phyloP scores from a whole-genome alignment of 805 yeast genomes.

The Sugiyamaella valdiviana region DNA sequence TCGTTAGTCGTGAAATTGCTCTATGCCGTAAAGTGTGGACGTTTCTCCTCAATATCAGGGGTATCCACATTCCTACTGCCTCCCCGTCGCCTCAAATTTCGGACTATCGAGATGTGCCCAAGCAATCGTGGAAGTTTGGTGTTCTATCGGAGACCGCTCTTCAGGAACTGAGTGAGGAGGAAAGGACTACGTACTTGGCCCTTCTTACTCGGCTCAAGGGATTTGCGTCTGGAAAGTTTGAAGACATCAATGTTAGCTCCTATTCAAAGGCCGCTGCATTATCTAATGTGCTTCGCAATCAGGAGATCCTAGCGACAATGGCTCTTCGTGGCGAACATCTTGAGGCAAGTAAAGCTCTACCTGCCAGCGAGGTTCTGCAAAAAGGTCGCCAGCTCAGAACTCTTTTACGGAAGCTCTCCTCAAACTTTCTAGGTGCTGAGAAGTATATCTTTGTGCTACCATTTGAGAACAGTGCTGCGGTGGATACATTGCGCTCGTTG shows the following conservation, averaged over 20 bases:
- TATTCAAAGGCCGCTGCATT: background rate
- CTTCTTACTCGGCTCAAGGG: too few relatives aligned
- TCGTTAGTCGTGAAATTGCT: slow-evolving; percentile 14
- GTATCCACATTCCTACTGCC: too few relatives aligned
- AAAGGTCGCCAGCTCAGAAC: background rate
- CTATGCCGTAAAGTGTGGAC: slow-evolving; percentile 22
- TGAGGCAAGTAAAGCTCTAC: background rate
- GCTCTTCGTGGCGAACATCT: background rate
- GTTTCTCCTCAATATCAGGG: slow-evolving; percentile 5
- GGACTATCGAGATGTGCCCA: background rate
- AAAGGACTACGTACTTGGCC: too few relatives aligned
- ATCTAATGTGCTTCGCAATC: background rate
- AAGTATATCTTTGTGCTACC: background rate
- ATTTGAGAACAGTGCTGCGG: background rate
- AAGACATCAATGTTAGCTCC: background rate
- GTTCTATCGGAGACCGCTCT: background rate
- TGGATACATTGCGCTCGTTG: background rate
- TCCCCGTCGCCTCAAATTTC: too few relatives aligned
- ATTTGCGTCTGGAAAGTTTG: too few relatives aligned
- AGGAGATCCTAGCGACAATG: background rate
- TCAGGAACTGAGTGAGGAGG: background rate
- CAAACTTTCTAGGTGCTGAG: background rate
- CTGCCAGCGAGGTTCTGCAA: background rate
- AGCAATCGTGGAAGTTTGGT: background rate
- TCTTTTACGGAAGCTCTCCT: background rate